phyloP scores from a whole-genome alignment of 2,329 filamentous ascomycete genomes.

The Thyridium curvatum region DNA sequence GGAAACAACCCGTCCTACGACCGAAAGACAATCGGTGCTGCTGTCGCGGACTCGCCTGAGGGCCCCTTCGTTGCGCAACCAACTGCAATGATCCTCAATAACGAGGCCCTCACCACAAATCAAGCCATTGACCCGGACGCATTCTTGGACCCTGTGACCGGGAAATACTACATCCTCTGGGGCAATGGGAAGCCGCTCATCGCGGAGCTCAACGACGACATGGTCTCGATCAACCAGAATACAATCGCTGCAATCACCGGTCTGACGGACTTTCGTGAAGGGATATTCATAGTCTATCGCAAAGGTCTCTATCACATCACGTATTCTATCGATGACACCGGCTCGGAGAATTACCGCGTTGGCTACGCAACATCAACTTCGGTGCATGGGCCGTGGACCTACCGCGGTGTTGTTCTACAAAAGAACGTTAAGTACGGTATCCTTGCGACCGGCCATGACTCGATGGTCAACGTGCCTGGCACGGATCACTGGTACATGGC shows the following conservation, averaged over 20 bases:
- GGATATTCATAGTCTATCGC: constrained; percentile 34
- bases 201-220: constrained; percentile 36
- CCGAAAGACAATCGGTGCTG: constrained; percentile 56
- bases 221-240: constrained; percentile 33
- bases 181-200: constrained; percentile 39
- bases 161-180: constrained; percentile 56
- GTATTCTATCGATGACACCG: constrained; percentile 40
- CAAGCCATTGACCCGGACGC: constrained; percentile 55
- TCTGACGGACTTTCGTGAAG: constrained; percentile 35
- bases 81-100: constrained; percentile 48
- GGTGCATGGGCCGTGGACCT: constrained; percentile 35
- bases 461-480: constrained; percentile 36
- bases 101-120: constrained; percentile 25
- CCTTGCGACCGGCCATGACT: constrained; percentile 38
- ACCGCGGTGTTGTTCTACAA: constrained; percentile 34
- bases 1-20: constrained; percentile 46
- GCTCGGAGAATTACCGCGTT: constrained; percentile 37
- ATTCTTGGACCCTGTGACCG: constrained; percentile 52
- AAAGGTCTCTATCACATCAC: constrained; percentile 39
- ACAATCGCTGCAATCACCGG: constrained; percentile 26
- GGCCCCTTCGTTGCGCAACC: constrained; percentile 53
- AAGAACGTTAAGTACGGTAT: constrained; percentile 34
- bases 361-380: constrained; percentile 35
- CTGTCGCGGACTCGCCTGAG: constrained; percentile 46
- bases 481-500: constrained; percentile 44